Conservation (phyloP, 176 grass and related monocot species). For the Triticum dicoccoides region DNA sequence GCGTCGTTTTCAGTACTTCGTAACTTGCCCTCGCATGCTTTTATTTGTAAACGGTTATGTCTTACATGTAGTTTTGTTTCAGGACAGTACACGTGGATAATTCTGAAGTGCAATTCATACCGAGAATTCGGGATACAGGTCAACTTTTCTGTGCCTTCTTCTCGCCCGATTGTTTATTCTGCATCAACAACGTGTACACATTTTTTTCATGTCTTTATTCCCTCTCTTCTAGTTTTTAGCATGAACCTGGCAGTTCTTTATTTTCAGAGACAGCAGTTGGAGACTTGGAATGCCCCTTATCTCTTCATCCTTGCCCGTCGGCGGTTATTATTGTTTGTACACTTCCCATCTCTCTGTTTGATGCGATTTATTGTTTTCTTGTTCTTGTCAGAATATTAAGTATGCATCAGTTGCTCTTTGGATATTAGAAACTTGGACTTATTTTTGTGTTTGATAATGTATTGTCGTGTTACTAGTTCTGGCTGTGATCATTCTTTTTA, state of each 20-base stretch:
- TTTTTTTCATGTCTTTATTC: conserved; percentile 1
- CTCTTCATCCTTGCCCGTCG: conserved; percentile 61
- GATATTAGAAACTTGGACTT: not conserved
- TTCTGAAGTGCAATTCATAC: conserved; percentile 64
- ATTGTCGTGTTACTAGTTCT: not conserved
- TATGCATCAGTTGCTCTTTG: not conserved
- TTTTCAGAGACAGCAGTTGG: conserved; percentile 55
- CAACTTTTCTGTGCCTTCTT: conserved; percentile 24
- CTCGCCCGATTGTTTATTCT: not conserved
- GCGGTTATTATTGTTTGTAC: conserved; percentile 91
- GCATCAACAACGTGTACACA: not conserved
- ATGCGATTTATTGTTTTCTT: conserved; percentile 9
- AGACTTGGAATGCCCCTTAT: conserved; percentile 63
- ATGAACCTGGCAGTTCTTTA: conserved; percentile 32
- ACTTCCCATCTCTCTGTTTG: conserved; percentile 49
- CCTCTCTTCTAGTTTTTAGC: conserved; percentile 5
- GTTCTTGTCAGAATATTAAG: conserved; percentile 17
- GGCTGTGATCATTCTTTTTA: not conserved
- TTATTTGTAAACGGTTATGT: not conserved
- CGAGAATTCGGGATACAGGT: conserved; percentile 65
- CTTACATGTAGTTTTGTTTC: conserved; percentile 28
- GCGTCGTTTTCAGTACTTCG: not conserved
- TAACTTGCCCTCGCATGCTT: not conserved
- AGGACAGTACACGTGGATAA: conserved; percentile 81
- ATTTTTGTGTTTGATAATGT: not conserved